Percentiles rank a stretch among this genome's conserved stretches.
Evolutionary conservation across 1,284 basidiomycete species (phyloP).

Genomic region (Ganoderma lingzhi): DNA sequence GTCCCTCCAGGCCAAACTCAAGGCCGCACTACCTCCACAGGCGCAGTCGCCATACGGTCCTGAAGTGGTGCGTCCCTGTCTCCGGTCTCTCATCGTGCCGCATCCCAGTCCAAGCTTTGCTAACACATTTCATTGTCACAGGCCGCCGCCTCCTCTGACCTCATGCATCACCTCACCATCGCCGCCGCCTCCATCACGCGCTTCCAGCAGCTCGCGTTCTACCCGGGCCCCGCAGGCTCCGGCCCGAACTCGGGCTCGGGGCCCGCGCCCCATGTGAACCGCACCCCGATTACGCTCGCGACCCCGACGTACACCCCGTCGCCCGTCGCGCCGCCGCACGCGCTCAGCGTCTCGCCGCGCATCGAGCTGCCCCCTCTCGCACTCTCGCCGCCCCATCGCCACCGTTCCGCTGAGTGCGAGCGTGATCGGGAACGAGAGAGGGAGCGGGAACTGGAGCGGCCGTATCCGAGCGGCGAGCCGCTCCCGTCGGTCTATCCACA

Average conservation of each 20-base stretch:
- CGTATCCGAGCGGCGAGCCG: slow-evolving; percentile 21
- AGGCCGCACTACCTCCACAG: slow-evolving; percentile 23
- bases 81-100: background rate
- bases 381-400: slow-evolving; percentile 19
- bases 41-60: slow-evolving; percentile 41
- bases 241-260: slow-evolving; percentile 25
- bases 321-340: slow-evolving; percentile 34
- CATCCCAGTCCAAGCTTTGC: background rate
- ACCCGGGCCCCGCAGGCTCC: slow-evolving; percentile 32
- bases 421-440: slow-evolving; percentile 17
- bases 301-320: slow-evolving; percentile 38
- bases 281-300: slow-evolving; percentile 44
- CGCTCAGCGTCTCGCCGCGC: slow-evolving; percentile 37
- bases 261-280: slow-evolving; percentile 42
- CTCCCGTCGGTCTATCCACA: slow-evolving; percentile 32
- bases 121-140: slow-evolving; percentile 30
- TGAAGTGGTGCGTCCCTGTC: slow-evolving; percentile 49
- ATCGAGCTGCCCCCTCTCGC: slow-evolving; percentile 38
- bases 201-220: slow-evolving; percentile 43
- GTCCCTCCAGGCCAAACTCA: slow-evolving; percentile 35
- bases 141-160: slow-evolving; percentile 58
- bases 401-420: slow-evolving; percentile 13
- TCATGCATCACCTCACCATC: slow-evolving; percentile 56
- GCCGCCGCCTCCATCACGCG: slow-evolving; percentile 55
- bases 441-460: slow-evolving; percentile 15